Conservation (phyloP, 495 filamentous ascomycete species). For the Neurospora sp. region DNA sequence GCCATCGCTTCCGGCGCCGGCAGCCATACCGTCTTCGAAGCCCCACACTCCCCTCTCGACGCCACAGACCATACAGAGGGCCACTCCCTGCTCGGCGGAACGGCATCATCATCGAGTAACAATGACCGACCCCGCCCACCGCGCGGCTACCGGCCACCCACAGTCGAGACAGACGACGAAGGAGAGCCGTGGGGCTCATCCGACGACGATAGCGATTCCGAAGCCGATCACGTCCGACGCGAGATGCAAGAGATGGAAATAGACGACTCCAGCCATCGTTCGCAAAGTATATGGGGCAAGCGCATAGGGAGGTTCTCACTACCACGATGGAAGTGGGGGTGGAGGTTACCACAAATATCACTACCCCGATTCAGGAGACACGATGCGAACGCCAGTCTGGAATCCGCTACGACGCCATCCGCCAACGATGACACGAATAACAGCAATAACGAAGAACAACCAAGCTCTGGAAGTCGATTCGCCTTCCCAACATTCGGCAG, state of each 20-base stretch:
- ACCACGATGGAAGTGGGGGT: constrained; percentile 36
- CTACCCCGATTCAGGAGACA: constrained; percentile 31
- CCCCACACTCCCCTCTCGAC: constrained; percentile 27
- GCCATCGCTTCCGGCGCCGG: constrained; percentile 47
- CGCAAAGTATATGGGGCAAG: constrained; percentile 38
- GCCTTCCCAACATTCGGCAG: constrained; percentile 18
- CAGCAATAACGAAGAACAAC: neutral
- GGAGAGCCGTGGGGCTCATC: constrained; percentile 30
- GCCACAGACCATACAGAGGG: constrained; percentile 33
- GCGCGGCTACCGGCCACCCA: constrained; percentile 60
- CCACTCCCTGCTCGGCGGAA: constrained; percentile 46
- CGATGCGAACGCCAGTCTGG: neutral
- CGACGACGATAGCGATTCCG: constrained; percentile 31
- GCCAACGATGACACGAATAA: neutral
- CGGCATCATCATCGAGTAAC: constrained; percentile 10
- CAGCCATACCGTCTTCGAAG: constrained; percentile 9
- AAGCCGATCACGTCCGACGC: constrained; percentile 53
- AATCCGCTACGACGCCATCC: constrained; percentile 7
- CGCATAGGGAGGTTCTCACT: constrained; percentile 32
- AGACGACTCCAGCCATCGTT: constrained; percentile 52
- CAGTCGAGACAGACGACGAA: constrained; percentile 52
- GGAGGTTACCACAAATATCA: constrained; percentile 35
- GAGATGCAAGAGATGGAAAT: constrained; percentile 90
- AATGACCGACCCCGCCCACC: constrained; percentile 28
- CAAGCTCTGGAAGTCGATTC: constrained; percentile 7